phyloP scores from a whole-genome alignment of 805 yeast species.

The Peterozyma xylosa region DNA sequence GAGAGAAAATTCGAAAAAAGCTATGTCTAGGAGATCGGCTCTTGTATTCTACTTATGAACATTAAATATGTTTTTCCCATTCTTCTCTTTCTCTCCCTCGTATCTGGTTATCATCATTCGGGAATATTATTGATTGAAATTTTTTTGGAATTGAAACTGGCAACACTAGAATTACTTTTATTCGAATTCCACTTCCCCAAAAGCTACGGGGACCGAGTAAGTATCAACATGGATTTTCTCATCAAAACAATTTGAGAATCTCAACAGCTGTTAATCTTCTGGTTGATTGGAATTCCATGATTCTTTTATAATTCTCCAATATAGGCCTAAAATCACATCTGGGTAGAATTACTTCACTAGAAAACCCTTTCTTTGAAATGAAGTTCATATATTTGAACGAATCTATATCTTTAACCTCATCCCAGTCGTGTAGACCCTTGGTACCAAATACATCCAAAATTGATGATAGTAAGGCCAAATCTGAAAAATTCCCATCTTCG shows the following conservation, averaged over 20 bases:
- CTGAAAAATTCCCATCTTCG: constrained; percentile 37
- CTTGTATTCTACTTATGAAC: no score
- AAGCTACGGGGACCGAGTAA: not conserved
- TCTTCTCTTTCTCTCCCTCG: no score
- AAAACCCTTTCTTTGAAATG: constrained; percentile 13
- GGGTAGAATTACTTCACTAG: constrained; percentile 25
- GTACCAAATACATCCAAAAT: constrained; percentile 58
- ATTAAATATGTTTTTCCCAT: no score
- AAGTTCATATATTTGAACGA: constrained; percentile 27
- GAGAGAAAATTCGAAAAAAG: constrained; percentile 2
- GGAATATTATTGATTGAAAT: no score
- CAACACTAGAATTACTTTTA: no score
- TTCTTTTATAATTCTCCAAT: constrained; percentile 25
- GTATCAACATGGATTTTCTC: not conserved
- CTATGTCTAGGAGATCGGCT: not conserved
- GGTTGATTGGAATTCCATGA: constrained; percentile 34
- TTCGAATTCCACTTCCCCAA: no score
- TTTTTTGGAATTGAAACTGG: no score
- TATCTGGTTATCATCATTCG: no score
- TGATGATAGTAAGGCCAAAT: constrained; percentile 48
- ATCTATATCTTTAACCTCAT: constrained; percentile 29
- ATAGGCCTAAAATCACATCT: constrained; percentile 16
- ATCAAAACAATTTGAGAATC: constrained; percentile 6
- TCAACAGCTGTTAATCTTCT: constrained; percentile 23
- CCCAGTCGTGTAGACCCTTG: constrained; percentile 39